Base-by-base conservation (phyloP, 257 asterid species). In the Thymus mandschuricus region DNA sequence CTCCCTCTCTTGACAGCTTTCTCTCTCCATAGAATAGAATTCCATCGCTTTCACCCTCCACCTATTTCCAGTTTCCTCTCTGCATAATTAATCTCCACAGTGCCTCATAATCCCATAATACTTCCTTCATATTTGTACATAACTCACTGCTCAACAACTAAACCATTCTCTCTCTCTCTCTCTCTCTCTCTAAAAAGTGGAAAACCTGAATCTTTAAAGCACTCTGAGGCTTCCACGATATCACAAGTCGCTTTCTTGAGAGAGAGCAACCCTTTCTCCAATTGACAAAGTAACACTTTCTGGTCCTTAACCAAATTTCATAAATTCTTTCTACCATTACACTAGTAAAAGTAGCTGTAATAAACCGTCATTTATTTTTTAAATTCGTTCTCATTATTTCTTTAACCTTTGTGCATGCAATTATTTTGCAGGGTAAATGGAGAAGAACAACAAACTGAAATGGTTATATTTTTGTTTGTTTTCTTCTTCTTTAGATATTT, bases 221-320 rank as follows among this genome's bases (percentile, higher is more conserved):
- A 29, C 61, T 21, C 21, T 21, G 21, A 21, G 0, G 21, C 21
- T 21, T 21, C 21, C 21, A 21, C 21, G 21, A 21, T 21, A 21
- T 75, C 68, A 27, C 74, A 63, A 33, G 87, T 86, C 86, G 58
- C 79, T 75, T 59, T 83, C 85, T 82, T 21, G 58, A 73, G 5
- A 0, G 3, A 3, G 68, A 67, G 83, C 73, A 76, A 60, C 57
- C 38, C 49, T 68, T 81, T 43, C 79, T 73, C 76, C 54, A 58
- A 81, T 81, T 82, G 89, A 82, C 80, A 79, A 82, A 69, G 72
- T 55, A 65, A 70, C 79, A 82, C 83, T 66, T 79, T 71, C 67
- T 41, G 60, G 55, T 41, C 60, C 69, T 63, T 71, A 79, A 79
- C 81, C 66, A 75, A 21, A 21, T 21, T 21, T 21, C 21, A 21